Conservation (phyloP, 2,329 filamentous ascomycete genomes). For the Calonectria pauciramosa region DNA sequence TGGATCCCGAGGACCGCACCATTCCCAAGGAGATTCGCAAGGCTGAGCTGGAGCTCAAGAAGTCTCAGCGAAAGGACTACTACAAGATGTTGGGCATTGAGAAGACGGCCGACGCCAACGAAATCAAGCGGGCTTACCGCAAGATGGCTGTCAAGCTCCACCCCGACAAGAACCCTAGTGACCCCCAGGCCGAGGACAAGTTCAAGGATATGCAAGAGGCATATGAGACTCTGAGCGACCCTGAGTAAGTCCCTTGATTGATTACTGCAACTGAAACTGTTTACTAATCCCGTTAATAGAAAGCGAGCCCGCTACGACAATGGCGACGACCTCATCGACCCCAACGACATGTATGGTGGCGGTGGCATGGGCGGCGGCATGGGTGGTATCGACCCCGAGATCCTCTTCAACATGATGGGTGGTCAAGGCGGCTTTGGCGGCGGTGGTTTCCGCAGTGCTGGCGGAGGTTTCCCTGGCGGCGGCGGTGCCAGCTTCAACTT, state of each 20-base stretch:
- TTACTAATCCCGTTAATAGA: constrained; percentile 63
- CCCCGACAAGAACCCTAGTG: constrained; percentile 96
- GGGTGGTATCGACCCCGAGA: constrained; percentile 80
- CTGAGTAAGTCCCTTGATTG: constrained; percentile 76
- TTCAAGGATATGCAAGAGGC: constrained; percentile 99
- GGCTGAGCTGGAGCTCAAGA: constrained; percentile 96
- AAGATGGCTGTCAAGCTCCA: constrained; percentile 95
- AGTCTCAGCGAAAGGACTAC: constrained; percentile 97
- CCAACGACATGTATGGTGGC: constrained; percentile 85
- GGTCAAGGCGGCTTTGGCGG: constrained; percentile 70
- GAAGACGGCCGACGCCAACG: constrained; percentile 85
- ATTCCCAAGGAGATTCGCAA: constrained; percentile 88
- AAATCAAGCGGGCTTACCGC: constrained; percentile 97
- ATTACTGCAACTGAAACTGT: neutral
- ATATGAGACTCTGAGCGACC: constrained; percentile 94
- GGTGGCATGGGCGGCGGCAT: constrained; percentile 76
- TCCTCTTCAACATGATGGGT: constrained; percentile 89
- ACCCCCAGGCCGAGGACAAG: constrained; percentile 85
- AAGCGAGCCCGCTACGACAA: constrained; percentile 93
- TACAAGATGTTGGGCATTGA: constrained; percentile 95
- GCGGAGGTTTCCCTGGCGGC: constrained; percentile 47
- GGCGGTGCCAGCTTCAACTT: constrained; percentile 74
- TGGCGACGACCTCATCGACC: constrained; percentile 91
- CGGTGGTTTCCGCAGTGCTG: constrained; percentile 62
- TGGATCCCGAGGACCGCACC: constrained; percentile 83